Evolutionary conservation across 2,329 filamentous ascomycete species (phyloP), one percentile per base, ranked within the genome.

Genomic region (Fusarium bulbicola): DNA sequence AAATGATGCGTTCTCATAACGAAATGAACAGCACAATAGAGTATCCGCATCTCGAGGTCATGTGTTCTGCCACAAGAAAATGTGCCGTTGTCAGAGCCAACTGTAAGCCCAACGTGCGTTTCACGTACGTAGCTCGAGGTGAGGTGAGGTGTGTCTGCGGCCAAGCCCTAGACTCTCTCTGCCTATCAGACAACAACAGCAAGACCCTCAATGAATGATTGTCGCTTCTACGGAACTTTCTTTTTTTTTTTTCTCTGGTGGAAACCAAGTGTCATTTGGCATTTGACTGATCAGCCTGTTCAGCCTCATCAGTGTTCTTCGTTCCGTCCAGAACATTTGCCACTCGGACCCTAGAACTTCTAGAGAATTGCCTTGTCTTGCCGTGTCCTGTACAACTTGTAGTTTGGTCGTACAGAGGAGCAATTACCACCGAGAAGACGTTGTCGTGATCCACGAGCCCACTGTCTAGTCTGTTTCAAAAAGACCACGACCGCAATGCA

Each of bases 271-370:
- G 64, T 52, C 58, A 68, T 64, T 63, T 63, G 40, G 47, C 45
- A 57, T 63, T 45, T 70, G 68, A 63, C 39, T 40, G 67, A 46
- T 72, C 53, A 45, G 37, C 56, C 39, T 46, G 7, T 69, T 72
- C 69, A 72, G 68, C 70, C 70, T 72, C 70, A 72, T 69, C 52
- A 65, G 36, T 53, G 45, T 72, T 72, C 70, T 72, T 61, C 68
- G 61, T 65, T 62, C 68, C 68, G 37, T 69, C 70, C 50, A 72
- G 68, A 72, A 72, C 71, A 74, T 65, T 72, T 72, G 59, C 67
- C 63, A 74, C 70, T 42, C 52, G 34, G 52, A 10, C 54, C 30
- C 30, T 47, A 49, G 54, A 58, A 58, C 42, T 58, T 58, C 30
- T 49, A 28, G 54, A 49, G 30, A 47, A 46, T 58, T 58, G n/a